Base-by-base conservation (phyloP, 2,329 filamentous ascomycete species). In the Verticillium tricorpus region DNA sequence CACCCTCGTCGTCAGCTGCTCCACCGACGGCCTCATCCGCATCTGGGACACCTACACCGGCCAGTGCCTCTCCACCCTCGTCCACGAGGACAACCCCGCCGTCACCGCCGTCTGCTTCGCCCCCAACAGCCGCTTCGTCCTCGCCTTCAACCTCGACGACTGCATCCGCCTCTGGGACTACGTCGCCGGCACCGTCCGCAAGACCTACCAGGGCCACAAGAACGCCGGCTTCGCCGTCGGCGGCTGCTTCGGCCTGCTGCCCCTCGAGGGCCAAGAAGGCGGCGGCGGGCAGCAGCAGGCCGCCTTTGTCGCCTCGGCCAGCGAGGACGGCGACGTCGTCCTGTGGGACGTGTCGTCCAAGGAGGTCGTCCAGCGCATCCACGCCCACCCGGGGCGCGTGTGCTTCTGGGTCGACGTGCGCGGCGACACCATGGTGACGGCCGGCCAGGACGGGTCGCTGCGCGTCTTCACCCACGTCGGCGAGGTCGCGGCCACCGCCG, bases 21-120 rank as follows among this genome's bases (percentile, higher is more conserved):
- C 92, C 17, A 92, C 91, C 4, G 95, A 99, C 71, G 95, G 95
- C 0, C 76, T 97, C 64, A 95, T 96, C 66, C 90, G 95, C 61
- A 90, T 99, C 65, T 99, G 95, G 95, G 95, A 99, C 71, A 96
- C 94, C 0, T 89, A 88, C 19, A 97, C 94, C 2, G 95, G 95
- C 2, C 95, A 99, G 74, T 99, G 95, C 75, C 82, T 99, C 32
- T 89, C 93, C 59, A 99, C 95, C 0, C 84, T 99, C 2, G 92
- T 99, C 15, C 93, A 98, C 78, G 95, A 98, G 78, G 95, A 98
- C 74, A 96, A 97, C 72, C 92, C 92, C 0, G 88, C 91, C 17
- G 93, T 97, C 8, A 90, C 91, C 1, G 90, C 89, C 35, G 95
- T 98, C 52, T 90, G 90, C 71, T 99, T 99, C 78, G 90, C 90